Evolutionary conservation across 768 basidiomycete genomes (phyloP).

Genomic region (Kwoniella newhampshirensis): DNA sequence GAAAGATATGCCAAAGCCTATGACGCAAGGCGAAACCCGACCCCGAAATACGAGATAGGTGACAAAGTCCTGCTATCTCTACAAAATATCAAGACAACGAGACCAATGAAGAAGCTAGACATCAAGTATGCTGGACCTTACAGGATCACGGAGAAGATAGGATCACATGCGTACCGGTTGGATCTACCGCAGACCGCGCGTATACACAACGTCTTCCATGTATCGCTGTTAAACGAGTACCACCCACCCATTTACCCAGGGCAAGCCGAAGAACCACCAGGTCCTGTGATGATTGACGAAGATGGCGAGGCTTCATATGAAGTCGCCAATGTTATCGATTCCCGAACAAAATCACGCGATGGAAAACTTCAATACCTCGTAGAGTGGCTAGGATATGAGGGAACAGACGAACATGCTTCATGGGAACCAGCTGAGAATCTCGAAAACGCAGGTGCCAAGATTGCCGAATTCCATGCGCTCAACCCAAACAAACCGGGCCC

Average conservation of each 20-base stretch:
- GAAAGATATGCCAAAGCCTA: constrained; percentile 46
- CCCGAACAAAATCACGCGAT: not conserved
- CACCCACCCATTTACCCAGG: not conserved
- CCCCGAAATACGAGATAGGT: constrained; percentile 27
- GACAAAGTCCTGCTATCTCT: constrained; percentile 27
- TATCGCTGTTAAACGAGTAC: constrained; percentile 22
- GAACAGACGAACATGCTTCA: not conserved
- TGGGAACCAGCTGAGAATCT: not conserved
- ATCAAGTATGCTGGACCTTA: constrained; percentile 30
- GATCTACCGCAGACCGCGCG: constrained; percentile 19
- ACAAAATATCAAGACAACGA: constrained; percentile 22
- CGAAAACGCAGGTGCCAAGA: not conserved
- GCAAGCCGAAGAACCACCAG: not conserved
- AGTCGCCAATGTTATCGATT: not conserved
- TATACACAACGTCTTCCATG: constrained; percentile 34
- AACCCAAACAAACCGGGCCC: not conserved
- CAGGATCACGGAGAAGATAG: constrained; percentile 22
- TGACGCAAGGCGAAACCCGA: constrained; percentile 22
- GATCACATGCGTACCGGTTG: constrained; percentile 18
- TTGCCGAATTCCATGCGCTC: not conserved
- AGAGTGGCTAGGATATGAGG: not conserved
- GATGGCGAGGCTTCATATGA: not conserved
- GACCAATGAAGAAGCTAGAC: constrained; percentile 39
- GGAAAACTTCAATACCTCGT: not conserved
- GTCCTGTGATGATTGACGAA: not conserved